Base-by-base conservation (phyloP, 169 alveolate genomes). In the Perkinsus olseni region DNA sequence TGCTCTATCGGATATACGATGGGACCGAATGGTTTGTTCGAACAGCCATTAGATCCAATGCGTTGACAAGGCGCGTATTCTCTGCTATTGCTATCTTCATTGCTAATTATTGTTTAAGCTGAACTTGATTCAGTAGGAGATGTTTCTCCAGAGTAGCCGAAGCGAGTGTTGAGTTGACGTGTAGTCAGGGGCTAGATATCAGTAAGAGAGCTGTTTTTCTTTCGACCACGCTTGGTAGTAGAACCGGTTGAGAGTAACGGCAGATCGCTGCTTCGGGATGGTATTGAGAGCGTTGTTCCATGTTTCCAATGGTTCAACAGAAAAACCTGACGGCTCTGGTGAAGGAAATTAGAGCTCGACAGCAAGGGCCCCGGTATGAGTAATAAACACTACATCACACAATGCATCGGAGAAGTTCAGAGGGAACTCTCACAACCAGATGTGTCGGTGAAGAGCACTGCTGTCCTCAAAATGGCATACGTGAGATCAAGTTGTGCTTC, bases 391-490 rank as follows among this genome's bases (percentile, higher is more conserved):
- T 92, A 37, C 51, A 92, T 92, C 6, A 21, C 91, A 0, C 50
- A 48, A 34, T 36, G 91, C 39, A 45, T 92, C 38, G 62, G 38
- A 24, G 93, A 92, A 37, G 24, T 45, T 31, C 62, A 92, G 91
- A 39, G 10, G 38, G 93, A 92, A 37, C 0, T 50, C 45, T 8
- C 17, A 34, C 92, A 93, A 91, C 92, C 74, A 39, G 92, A 94
- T 92, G 37, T 94, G 94, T 39, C 91, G n/a, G 51, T 93, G 48
- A 94, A 94, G 91, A 74, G 94, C 91, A 94, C 91, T 74, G 96
- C 95, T 4, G 92, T 95, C 28, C 74, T 92, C 93, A 94, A 95
- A 93, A 94, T 94, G 38, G 94, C 94, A 34, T 95, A 94, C 90
- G 74, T 95, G 45, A 92, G 93, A 74, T 93, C 94, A 95, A 28